These are phyloP conservation scores for Ganoderma resinaceum DNA, from an alignment of 1,284 basidiomycete species.

Conservation along the genomic window DNA sequence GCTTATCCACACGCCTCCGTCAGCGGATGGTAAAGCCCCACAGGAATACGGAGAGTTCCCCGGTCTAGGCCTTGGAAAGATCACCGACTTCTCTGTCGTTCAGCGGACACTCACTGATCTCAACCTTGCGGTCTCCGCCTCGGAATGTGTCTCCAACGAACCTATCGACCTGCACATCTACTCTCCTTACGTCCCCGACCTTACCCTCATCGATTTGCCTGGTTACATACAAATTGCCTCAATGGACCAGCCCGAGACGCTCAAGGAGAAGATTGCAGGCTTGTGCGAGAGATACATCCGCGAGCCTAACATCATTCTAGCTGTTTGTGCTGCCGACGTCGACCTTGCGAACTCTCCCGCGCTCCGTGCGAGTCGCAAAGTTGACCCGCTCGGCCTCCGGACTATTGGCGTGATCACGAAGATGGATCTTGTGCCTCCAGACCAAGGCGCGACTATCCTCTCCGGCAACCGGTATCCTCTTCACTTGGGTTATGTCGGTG, in stretches of 20 bases:
- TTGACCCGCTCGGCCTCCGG: constrained; percentile 93
- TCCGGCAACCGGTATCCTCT: constrained; percentile 96
- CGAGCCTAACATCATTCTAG: constrained; percentile 97
- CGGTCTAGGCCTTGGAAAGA: constrained; percentile 84
- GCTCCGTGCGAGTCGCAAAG: constrained; percentile 89
- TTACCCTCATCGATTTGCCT: constrained; percentile 96
- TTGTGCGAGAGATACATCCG: constrained; percentile 98
- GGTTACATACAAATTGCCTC: constrained; percentile 97
- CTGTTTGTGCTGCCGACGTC: constrained; percentile 98
- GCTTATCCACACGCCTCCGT: constrained; percentile 86
- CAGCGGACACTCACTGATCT: constrained; percentile 95
- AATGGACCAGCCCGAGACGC: constrained; percentile 93
- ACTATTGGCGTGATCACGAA: constrained; percentile 99
- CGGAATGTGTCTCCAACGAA: constrained; percentile 91
- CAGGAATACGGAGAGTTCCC: constrained; percentile 96
- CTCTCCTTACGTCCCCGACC: constrained; percentile 94
- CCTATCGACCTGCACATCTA: constrained; percentile 98
- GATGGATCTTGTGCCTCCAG: constrained; percentile 95
- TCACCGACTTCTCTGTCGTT: constrained; percentile 89
- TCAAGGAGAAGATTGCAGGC: constrained; percentile 91
- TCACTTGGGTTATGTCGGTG: constrained; percentile 96
- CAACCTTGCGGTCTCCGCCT: constrained; percentile 90
- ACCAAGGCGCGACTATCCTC: constrained; percentile 84
- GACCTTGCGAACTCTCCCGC: constrained; percentile 99
- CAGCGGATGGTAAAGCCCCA: constrained; percentile 58